Conservation (phyloP, 139 green algal genomes). For the Chlamydomonas sp. region DNA sequence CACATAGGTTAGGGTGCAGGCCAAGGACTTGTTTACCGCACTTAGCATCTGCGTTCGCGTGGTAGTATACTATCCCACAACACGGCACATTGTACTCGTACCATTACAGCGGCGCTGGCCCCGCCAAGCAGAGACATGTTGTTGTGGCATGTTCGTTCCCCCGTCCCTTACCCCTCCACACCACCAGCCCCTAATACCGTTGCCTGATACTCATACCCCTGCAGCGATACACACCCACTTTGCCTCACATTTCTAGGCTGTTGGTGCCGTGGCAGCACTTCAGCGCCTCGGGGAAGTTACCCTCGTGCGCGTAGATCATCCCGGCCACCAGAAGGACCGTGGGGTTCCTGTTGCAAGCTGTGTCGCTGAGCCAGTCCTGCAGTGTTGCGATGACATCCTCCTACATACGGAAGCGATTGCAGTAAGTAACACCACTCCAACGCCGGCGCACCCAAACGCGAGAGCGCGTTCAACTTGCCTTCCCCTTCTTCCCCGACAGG, state of each 20-base stretch:
- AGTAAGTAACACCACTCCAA: neutral
- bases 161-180: too few relatives aligned
- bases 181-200: neutral
- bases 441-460: neutral
- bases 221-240: neutral
- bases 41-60: too few relatives aligned
- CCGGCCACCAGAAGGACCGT: conserved; percentile 85
- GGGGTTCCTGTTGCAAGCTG: conserved; percentile 79
- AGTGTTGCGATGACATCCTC: conserved; percentile 73
- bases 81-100: too few relatives aligned
- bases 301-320: conserved; percentile 82
- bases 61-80: too few relatives aligned
- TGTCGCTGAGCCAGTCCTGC: conserved; percentile 81
- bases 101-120: too few relatives aligned
- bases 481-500: conserved; percentile 56
- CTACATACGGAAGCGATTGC: conserved; percentile 37
- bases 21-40: too few relatives aligned
- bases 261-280: conserved; percentile 82
- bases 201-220: neutral
- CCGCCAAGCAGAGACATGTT: too few relatives aligned
- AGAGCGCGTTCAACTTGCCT: conserved; percentile 50
- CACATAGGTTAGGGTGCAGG: neutral
- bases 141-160: too few relatives aligned
- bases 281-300: conserved; percentile 93
- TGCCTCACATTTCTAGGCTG: conserved; percentile 84